These are phyloP conservation scores for Ensete glaucum DNA, from an alignment of 176 grass and related monocot species.

Conservation along the genomic window DNA sequence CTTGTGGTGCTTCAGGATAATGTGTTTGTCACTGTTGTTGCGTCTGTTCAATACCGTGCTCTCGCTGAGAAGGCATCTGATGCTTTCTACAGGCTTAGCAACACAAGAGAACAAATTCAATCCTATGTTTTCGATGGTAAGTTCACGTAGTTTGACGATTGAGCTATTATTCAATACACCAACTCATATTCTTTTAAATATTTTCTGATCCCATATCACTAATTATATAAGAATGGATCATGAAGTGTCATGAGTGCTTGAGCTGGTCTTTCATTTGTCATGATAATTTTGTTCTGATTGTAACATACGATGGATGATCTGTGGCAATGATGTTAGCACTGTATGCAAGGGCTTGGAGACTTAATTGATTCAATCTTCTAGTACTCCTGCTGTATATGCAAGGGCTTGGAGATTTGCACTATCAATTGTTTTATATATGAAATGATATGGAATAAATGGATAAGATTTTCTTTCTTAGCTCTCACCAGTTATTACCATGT, in stretches of 20 bases:
- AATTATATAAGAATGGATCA: not conserved
- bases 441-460: not conserved
- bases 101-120: slow-evolving; percentile 54
- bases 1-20: slow-evolving; percentile 35
- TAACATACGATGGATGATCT: not conserved
- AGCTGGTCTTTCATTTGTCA: not conserved
- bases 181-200: not conserved
- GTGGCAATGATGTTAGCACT: not conserved
- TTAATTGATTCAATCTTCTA: not conserved
- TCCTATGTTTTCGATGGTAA: slow-evolving; percentile 65
- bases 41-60: slow-evolving; percentile 51
- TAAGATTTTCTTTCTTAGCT: not conserved
- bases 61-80: slow-evolving; percentile 47
- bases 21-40: slow-evolving; percentile 64
- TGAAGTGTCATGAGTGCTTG: not conserved
- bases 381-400: not conserved
- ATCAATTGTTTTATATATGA: not conserved
- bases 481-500: not conserved
- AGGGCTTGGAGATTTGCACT: not conserved
- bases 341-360: not conserved
- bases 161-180: not conserved
- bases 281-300: not conserved
- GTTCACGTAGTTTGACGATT: not conserved
- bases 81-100: slow-evolving; percentile 55
- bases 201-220: not conserved